Conservation (phyloP, 805 yeast species). For the Ogataea thermomethanolica region DNA sequence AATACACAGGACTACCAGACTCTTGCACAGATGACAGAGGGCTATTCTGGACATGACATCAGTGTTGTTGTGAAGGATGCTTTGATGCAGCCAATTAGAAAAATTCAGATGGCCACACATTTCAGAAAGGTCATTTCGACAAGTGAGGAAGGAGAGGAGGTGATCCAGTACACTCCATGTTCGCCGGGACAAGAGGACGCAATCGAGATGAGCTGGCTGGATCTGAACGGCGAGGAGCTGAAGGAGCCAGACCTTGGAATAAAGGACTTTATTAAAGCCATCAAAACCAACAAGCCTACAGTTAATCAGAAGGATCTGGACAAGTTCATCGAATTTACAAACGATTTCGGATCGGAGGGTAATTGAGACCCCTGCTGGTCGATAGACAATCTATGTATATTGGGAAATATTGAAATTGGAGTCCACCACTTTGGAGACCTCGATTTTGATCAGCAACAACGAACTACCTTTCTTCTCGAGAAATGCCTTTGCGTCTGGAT, state of each 20-base stretch:
- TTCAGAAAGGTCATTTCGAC: slow-evolving; percentile 60
- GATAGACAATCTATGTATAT: slow-evolving; percentile 16
- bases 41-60: slow-evolving; percentile 96
- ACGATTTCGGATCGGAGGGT: slow-evolving; percentile 97
- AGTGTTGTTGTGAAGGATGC: slow-evolving; percentile 97
- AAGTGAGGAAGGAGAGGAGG: slow-evolving; percentile 35
- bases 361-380: slow-evolving; percentile 39
- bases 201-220: slow-evolving; percentile 89
- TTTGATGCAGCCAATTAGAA: slow-evolving; percentile 94
- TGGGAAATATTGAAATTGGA: slow-evolving; percentile 54
- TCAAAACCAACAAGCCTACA: slow-evolving; percentile 89
- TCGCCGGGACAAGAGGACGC: slow-evolving; percentile 95
- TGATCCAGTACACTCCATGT: slow-evolving; percentile 74
- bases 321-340: slow-evolving; percentile 83
- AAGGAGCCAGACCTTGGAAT: slow-evolving; percentile 86
- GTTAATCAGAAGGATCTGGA: slow-evolving; percentile 81
- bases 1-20: slow-evolving; percentile 68
- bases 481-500: slow-evolving; percentile 69
- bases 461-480: slow-evolving; percentile 62
- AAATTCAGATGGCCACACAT: slow-evolving; percentile 94
- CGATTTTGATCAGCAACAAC: slow-evolving; percentile 61
- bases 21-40: slow-evolving; percentile 91
- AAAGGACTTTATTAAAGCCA: slow-evolving; percentile 90
- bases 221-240: slow-evolving; percentile 82
- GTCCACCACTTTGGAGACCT: slow-evolving; percentile 76